Percentiles rank a stretch among this genome's conserved stretches.
Conservation (phyloP, 768 basidiomycete species). For the Psilocybe azurescens region DNA sequence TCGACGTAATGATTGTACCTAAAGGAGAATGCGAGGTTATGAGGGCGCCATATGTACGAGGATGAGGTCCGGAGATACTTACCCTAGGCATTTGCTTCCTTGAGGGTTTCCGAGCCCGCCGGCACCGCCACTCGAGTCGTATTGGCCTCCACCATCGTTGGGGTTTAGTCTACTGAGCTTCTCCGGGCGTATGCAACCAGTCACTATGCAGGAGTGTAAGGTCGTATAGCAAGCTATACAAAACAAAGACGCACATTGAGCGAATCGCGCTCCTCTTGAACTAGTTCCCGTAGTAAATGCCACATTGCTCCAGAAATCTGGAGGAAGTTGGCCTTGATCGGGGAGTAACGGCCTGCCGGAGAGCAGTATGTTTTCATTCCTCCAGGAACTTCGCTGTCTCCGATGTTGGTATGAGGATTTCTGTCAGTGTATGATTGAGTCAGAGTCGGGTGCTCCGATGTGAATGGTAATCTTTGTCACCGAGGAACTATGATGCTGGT, state of each 20-base stretch:
- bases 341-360: constrained; percentile 43
- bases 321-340: constrained; percentile 51
- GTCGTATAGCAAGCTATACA: neutral
- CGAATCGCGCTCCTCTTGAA: constrained; percentile 44
- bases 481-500: constrained; percentile 54
- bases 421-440: constrained; percentile 22
- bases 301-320: constrained; percentile 57
- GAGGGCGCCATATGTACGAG: neutral
- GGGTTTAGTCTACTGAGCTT: constrained; percentile 48
- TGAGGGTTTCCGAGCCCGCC: constrained; percentile 55
- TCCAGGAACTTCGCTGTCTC: constrained; percentile 57
- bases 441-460: neutral
- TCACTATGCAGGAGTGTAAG: constrained; percentile 39
- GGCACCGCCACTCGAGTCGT: constrained; percentile 59
- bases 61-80: neutral
- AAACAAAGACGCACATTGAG: constrained; percentile 41
- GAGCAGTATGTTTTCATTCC: constrained; percentile 63
- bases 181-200: constrained; percentile 55
- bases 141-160: constrained; percentile 56
- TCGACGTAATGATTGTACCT: constrained; percentile 66
- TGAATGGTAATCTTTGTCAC: constrained; percentile 20
- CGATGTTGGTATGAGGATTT: constrained; percentile 57
- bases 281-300: constrained; percentile 51
- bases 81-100: constrained; percentile 56
- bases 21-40: neutral